These are phyloP conservation scores for Leccinum variicolor DNA, from an alignment of 768 basidiomycete species.

Conservation along the genomic window DNA sequence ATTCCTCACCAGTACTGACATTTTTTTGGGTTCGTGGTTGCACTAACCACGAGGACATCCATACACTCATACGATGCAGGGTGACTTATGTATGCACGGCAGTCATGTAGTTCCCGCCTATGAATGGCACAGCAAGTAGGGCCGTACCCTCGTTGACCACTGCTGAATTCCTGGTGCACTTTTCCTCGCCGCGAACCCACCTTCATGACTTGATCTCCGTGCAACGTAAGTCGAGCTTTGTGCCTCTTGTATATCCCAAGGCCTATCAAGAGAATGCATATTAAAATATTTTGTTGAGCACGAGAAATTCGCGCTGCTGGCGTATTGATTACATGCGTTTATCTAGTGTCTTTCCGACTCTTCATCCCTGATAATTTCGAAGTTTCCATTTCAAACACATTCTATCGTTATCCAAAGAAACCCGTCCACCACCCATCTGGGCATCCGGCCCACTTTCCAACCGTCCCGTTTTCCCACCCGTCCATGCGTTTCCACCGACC, in stretches of 20 bases:
- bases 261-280: neutral
- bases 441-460: neutral
- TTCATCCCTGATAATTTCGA: slow-evolving; percentile 9
- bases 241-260: neutral
- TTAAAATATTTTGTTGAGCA: slow-evolving; percentile 5
- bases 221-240: neutral
- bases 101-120: slow-evolving; percentile 4
- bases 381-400: slow-evolving; percentile 6
- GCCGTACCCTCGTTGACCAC: slow-evolving; percentile 17
- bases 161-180: slow-evolving; percentile 2
- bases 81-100: slow-evolving; percentile 24
- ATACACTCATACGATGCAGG: slow-evolving; percentile 11
- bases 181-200: slow-evolving; percentile 14
- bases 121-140: slow-evolving; percentile 21
- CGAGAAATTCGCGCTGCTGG: neutral
- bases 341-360: slow-evolving; percentile 5
- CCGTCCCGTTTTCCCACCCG: slow-evolving; percentile 2
- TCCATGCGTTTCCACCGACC: slow-evolving; percentile 1
- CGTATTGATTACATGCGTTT: slow-evolving; percentile 8
- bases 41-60: slow-evolving; percentile 23
- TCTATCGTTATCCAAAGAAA: slow-evolving; percentile 7
- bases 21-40: slow-evolving; percentile 21
- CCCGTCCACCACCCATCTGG: slow-evolving; percentile 6
- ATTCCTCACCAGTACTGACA: slow-evolving; percentile 30
- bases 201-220: slow-evolving; percentile 18